Percentiles rank a stretch among this genome's conserved stretches.
These are phyloP conservation scores for Vanrija humicola DNA, from an alignment of 1,284 basidiomycete genomes.

Conservation along the genomic window DNA sequence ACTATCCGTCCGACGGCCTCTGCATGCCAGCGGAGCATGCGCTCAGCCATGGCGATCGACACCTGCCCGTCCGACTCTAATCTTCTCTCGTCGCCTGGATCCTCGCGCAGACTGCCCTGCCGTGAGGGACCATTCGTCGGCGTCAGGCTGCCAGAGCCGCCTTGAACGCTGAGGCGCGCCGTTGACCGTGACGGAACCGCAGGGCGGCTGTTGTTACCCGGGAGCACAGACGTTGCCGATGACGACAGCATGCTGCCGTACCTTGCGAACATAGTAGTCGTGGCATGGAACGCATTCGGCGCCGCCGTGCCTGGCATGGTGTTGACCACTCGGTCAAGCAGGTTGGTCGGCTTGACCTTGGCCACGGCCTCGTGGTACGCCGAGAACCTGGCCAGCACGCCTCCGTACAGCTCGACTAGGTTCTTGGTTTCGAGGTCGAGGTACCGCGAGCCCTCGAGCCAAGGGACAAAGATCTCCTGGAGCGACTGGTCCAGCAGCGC, in stretches of 20 bases:
- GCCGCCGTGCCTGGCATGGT: slow-evolving; percentile 75
- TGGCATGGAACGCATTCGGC: slow-evolving; percentile 54
- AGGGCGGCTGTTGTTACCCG: slow-evolving; percentile 27
- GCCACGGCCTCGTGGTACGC: slow-evolving; percentile 78
- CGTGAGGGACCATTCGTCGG: slow-evolving; percentile 2
- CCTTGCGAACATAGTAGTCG: slow-evolving; percentile 57
- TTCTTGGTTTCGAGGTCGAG: slow-evolving; percentile 88
- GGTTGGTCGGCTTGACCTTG: slow-evolving; percentile 75
- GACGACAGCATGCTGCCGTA: slow-evolving; percentile 65
- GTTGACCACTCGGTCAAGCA: slow-evolving; percentile 88
- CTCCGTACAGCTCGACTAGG: slow-evolving; percentile 75
- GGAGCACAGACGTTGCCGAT: slow-evolving; percentile 18
- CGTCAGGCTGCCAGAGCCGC: neutral
- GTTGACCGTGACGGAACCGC: slow-evolving; percentile 1
- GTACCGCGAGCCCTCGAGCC: slow-evolving; percentile 86
- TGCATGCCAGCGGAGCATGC: slow-evolving; percentile 92
- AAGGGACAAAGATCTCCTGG: slow-evolving; percentile 94
- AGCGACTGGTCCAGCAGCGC: slow-evolving; percentile 89
- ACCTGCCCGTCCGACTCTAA: slow-evolving; percentile 67
- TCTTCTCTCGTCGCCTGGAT: slow-evolving; percentile 1
- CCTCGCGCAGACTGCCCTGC: neutral
- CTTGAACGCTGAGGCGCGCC: slow-evolving; percentile 10
- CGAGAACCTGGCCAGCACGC: slow-evolving; percentile 70
- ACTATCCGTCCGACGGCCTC: slow-evolving; percentile 89
- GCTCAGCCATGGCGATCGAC: slow-evolving; percentile 71